Base-by-base conservation (phyloP, 768 basidiomycete species). In the Mycena haematopus region DNA sequence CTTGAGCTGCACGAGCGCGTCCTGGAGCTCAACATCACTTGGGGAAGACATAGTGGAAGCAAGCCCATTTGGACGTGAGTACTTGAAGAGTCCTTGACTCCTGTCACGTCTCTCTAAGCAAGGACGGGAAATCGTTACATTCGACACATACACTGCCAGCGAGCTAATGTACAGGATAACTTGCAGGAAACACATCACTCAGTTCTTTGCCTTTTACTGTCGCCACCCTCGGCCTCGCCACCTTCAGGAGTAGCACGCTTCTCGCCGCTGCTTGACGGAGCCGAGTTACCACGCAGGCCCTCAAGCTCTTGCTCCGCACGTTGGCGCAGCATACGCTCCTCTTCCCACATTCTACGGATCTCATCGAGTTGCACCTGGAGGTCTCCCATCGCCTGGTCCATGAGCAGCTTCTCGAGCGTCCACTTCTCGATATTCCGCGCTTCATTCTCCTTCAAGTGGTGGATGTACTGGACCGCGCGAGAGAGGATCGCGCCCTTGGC, bases 341-440 rank as follows among this genome's bases (percentile, higher is more conserved):
- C 89, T 55, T 92, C 92, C 88, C 91, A 92, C 71, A 88, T 68
- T n/a, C 89, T 79, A 70, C 90, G 86, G 73, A 90, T 80, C 74
- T 93, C 92, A 69, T 93, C 92, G 13, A 94, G 80, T 72, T 93
- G 92, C 15, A 87, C 85, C 74, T 93, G 91, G 59, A 92, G 76
- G 68, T 93, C 92, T 7, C 90, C 90, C 92, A 93, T 92, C 2
- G 91, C 92, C 75, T 95, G 93, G 70, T 95, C 94, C 90, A 92
- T 94, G 54, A 96, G 78, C 35, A 95, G 73, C 76, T 95, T 95
- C 78, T 96, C 94, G 40, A 96, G 80, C 7, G 93, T 94, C 94
- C 95, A 96, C 71, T 92, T 93, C 72, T 96, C 92, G 62, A 94
- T 93, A 66, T 95, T 95, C 25, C 90, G 85, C 17, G 91, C 91